Evolutionary conservation across 805 yeast species (phyloP), one percentile per base, ranked within the genome.

Genomic region (Metschnikowia lachancei): DNA sequence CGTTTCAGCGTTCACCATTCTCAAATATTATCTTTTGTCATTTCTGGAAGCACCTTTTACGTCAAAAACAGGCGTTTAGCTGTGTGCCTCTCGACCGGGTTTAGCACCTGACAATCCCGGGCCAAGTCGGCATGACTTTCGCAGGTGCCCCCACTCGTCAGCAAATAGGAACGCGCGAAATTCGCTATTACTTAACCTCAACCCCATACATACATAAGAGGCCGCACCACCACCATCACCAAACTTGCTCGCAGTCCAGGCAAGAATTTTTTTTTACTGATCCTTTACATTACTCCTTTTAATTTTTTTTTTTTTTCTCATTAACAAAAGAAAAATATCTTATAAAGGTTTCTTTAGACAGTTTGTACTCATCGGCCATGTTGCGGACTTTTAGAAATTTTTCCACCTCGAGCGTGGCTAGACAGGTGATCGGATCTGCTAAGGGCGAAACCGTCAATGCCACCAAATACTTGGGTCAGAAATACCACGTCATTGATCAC

Each of bases 401-500:
- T 53, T 64, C 72, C 36, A 51, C 62, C 18, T 53, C 70, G 22
- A 45, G 57, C 16, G 60, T 58, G 22, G 54, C 61, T 41, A 50
- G 55, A 32, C 74, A 70, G 55, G 66, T 66, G 47, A 64, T 71
- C 45, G 75, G 75, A 14, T 50, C 63, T 36, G 60, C 64, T 49
- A 69, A 66, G 53, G 76, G 75, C 36, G 57, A 57, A 39, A 67
- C 69, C 35, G 65, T 63, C 55, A 69, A 70, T 51, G 67, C 75
- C 36, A 61, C 75, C 55, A 72, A 71, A 55, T 70, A 71, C 53
- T 64, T 71, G 71, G 60, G 65, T 41, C 74, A 81, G 55, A 87
- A 90, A 63, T 92, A 94, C 70, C 94, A 89, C 63, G 84, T 92
- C 54, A 84, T 92, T 57, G 98, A 92, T 72, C 99, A 92, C 70